These are phyloP conservation scores for Tuber magnatum DNA, from an alignment of 495 filamentous ascomycete genomes.

Conservation along the genomic window DNA sequence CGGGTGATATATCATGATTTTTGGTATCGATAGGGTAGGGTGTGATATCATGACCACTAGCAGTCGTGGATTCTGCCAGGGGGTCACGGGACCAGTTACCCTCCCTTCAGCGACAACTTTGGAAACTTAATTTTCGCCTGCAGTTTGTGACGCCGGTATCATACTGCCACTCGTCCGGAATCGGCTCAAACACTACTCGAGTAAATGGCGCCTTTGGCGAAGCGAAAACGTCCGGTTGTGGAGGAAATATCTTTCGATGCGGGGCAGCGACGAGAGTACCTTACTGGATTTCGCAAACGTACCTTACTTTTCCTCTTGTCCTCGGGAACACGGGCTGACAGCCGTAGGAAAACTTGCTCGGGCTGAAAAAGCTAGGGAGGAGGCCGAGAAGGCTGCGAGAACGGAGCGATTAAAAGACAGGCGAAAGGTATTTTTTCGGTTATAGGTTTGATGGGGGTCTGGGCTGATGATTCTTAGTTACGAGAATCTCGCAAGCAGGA, in stretches of 20 bases:
- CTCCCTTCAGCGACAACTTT: neutral
- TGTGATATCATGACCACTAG: no score
- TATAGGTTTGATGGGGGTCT: neutral
- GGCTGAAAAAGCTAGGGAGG: neutral
- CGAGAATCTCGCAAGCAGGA: slow-evolving; percentile 69
- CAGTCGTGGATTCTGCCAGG: neutral
- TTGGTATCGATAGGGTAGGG: neutral
- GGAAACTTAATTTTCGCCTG: neutral
- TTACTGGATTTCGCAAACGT: slow-evolving; percentile 92
- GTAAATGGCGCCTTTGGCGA: neutral
- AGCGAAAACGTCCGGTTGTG: neutral
- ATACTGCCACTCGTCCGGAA: neutral
- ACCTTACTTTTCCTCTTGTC: slow-evolving; percentile 39
- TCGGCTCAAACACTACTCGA: neutral
- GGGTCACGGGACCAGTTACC: neutral
- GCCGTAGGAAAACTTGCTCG: neutral
- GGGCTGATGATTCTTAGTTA: slow-evolving; percentile 47
- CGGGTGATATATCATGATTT: slow-evolving; percentile 1
- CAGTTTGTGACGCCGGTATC: no score
- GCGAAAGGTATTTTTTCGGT: neutral
- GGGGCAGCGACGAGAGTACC: slow-evolving; percentile 65
- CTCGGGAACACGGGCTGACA: neutral
- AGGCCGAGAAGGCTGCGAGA: neutral
- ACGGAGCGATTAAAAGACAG: neutral
- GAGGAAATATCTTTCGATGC: slow-evolving; percentile 72